Evolutionary conservation across 148 eudicot genomes (phyloP).

Genomic region (Simmondsia chinensis): DNA sequence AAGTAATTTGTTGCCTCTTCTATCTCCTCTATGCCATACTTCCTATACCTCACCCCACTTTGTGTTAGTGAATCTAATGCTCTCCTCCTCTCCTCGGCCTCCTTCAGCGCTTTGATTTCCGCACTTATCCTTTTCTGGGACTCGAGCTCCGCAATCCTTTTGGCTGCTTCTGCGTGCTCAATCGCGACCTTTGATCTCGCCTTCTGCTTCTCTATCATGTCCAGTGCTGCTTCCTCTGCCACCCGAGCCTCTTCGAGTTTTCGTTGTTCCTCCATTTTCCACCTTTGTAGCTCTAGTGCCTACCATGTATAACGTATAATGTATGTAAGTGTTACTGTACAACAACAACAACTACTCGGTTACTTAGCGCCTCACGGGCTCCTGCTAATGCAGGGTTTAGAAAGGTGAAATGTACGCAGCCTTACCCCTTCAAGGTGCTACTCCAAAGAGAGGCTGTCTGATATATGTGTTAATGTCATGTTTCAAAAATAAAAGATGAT

Average conservation of each 20-base stretch:
- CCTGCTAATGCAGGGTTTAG: no score
- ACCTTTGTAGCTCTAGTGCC: constrained; percentile 69
- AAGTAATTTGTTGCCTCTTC: constrained; percentile 70
- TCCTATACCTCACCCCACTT: constrained; percentile 37
- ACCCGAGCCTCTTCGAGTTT: constrained; percentile 36
- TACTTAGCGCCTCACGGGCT: no score
- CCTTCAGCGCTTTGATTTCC: constrained; percentile 55
- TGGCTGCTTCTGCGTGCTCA: constrained; percentile 67
- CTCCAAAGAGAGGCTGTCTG: no score
- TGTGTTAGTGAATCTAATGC: constrained; percentile 12
- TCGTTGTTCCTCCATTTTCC: constrained; percentile 65
- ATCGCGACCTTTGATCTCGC: constrained; percentile 43
- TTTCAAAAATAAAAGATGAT: no score
- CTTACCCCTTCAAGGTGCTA: no score
- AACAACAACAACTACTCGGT: no score
- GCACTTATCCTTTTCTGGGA: constrained; percentile 47
- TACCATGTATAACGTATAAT: no score
- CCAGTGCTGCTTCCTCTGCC: constrained; percentile 36
- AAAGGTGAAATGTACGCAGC: no score
- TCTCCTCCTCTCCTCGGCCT: constrained; percentile 29
- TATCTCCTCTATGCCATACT: constrained; percentile 78
- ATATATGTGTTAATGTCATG: no score
- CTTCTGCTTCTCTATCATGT: constrained; percentile 38
- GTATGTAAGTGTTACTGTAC: no score
- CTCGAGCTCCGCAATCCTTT: constrained; percentile 55